Evolutionary conservation across 2,329 filamentous ascomycete genomes (phyloP).

Genomic region (Chrysoporthe austroafricana): DNA sequence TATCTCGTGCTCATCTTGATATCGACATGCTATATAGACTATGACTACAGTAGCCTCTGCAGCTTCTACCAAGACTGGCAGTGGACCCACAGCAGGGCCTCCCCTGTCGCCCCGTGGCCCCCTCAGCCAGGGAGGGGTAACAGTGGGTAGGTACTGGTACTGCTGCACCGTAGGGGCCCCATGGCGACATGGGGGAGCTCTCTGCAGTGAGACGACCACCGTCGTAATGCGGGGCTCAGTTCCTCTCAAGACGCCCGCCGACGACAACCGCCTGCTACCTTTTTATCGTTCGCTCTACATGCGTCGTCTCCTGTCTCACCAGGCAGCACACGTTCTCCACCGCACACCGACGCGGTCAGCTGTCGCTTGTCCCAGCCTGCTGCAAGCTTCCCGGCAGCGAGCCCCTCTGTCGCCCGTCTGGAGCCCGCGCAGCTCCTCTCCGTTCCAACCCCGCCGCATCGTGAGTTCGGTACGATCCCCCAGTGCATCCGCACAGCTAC

Average conservation of each 20-base stretch:
- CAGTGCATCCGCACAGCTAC: not conserved
- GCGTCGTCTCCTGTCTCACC: not conserved
- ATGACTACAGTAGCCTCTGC: too few species aligned
- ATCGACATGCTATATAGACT: too few species aligned
- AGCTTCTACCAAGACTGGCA: too few species aligned
- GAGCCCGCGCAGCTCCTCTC: not conserved
- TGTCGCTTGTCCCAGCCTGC: not conserved
- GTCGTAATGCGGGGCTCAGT: not conserved
- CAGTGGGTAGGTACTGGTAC: too few species aligned
- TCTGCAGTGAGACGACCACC: not conserved
- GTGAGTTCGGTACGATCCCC: not conserved
- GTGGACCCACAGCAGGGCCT: not conserved
- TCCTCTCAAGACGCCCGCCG: not conserved
- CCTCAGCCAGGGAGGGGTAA: too few species aligned
- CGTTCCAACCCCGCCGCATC: not conserved
- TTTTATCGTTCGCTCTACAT: slow-evolving; percentile 1
- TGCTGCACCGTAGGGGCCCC: too few species aligned
- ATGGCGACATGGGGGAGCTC: not conserved
- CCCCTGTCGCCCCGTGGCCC: too few species aligned
- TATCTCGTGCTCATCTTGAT: too few species aligned
- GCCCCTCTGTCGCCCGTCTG: not conserved
- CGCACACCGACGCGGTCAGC: not conserved
- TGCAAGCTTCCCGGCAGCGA: not conserved
- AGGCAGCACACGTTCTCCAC: not conserved
- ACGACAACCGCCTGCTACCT: not conserved